Conservation (phyloP, 2,329 filamentous ascomycete genomes). For the Xylaria sp. region DNA sequence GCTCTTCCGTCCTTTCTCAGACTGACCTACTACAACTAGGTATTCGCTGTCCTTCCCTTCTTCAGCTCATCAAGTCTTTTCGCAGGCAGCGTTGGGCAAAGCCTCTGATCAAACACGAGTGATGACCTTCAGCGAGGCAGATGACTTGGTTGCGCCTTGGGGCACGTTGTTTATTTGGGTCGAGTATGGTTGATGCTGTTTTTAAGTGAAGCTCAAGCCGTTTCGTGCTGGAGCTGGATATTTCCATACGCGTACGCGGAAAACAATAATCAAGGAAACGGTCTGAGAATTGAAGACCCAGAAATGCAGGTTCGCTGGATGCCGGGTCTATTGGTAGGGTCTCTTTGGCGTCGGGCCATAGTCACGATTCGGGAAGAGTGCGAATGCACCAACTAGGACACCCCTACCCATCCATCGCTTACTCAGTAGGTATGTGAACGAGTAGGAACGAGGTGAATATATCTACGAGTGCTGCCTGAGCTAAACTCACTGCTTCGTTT, state of each 20-base stretch:
- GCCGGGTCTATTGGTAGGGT: neutral
- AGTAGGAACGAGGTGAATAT: neutral
- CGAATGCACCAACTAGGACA: neutral
- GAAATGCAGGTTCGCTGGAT: conserved; percentile 1
- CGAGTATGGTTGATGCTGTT: neutral
- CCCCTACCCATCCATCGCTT: neutral
- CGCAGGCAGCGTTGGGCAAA: neutral
- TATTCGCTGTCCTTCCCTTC: neutral
- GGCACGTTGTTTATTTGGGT: neutral
- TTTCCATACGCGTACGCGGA: neutral
- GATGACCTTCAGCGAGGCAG: neutral
- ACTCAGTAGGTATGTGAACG: too few relatives aligned
- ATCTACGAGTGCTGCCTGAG: neutral
- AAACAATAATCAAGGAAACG: neutral
- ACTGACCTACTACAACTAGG: too few relatives aligned
- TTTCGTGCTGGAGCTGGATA: neutral
- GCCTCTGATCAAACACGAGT: neutral
- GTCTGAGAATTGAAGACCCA: neutral
- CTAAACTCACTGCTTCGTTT: neutral
- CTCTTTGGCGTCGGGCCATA: conserved; percentile 1
- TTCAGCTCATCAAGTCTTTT: neutral
- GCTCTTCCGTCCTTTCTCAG: neutral
- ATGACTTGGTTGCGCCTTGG: neutral
- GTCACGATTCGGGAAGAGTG: conserved; percentile 1
- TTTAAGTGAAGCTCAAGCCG: neutral